Evolutionary conservation across 1,284 basidiomycete genomes (phyloP), one percentile per base, ranked within the genome.

Genomic region (Austroboletus niveus): DNA sequence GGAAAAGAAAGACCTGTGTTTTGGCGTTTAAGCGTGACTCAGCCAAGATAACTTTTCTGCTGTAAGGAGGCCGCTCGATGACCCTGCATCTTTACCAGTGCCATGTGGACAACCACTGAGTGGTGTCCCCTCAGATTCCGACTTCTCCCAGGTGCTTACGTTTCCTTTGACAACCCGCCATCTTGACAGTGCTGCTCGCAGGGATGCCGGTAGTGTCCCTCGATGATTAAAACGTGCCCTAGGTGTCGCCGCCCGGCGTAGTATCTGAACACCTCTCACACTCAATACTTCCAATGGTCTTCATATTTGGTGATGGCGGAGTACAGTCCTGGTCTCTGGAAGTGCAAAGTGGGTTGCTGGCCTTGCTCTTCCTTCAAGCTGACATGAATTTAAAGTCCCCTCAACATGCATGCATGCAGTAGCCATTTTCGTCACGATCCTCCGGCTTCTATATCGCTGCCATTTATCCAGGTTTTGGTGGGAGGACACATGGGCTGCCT

Each of bases 401-500:
- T 46, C 64, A 15, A 62, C 64, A 14, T 3, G 54, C 34, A 42
- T 39, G 4, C 61, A 64, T 36, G 34, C 7, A 11, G 8, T 60
- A 4, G 60, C 54, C 15, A 61, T 65, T 24, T 30, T 61, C 8
- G 15, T 41, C 12, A 68, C 62, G 11, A 32, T 41, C 5, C 51
- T 61, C 15, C 56, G 64, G 42, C 48, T 64, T 5, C 22, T 54
- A 14, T 57, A 66, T 47, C 66, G 66, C 36, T 59, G 52, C 42
- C 38, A 47, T 34, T 32, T 55, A 22, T 51, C 52, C 11, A 54
- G 20, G 34, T 52, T 65, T 48, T 55, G 59, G 53, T 67, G 64
- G 65, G 62, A 64, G 2, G 62, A 64, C 24, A 41, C 52, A 42
- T 65, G 64, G 65, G 65, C 62, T 3, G 38, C 51, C 7, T 8